Base-by-base conservation (phyloP, 768 basidiomycete species). In the Sporobolomyces phaffii region DNA sequence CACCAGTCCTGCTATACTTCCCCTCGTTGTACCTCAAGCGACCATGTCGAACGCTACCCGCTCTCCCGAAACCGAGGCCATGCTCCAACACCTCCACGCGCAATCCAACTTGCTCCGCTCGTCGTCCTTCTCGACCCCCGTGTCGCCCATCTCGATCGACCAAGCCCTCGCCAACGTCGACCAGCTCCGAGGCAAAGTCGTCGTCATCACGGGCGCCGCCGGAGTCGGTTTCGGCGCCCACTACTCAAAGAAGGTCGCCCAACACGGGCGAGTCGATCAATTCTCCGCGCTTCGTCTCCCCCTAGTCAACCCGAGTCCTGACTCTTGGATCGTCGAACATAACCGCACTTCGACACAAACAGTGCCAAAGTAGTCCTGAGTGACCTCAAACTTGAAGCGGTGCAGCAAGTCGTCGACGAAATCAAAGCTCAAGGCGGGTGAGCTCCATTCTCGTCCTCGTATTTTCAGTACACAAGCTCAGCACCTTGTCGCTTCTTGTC, bases 301-400 rank as follows among this genome's bases (percentile, higher is more conserved):
- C 22, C 24, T 28, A 15, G 17, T 38, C n/a, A n/a, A n/a, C n/a
- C n/a, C n/a, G n/a, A n/a, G n/a, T n/a, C n/a, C n/a, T n/a, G n/a
- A n/a, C n/a, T n/a, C n/a, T n/a, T n/a, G n/a, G n/a, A n/a, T n/a
- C n/a, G n/a, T n/a, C n/a, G n/a, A n/a, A n/a, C n/a, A n/a, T n/a
- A n/a, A n/a, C n/a, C n/a, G n/a, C n/a, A 10, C 18, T n/a, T 38
- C 6, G 5, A 34, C 22, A 13, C n/a, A 26, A 20, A 5, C 45
- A 68, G 67, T 0, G 69, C 69, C 11, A 70, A 70, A 33, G 49
- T 70, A n/a, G 64, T 65, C 1, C 14, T 62, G 34, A 54, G 50
- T 31, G 69, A 65, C 22, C 5, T 65, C 2, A 33, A 33, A 10
- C 24, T 51, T 10, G 49, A 48, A 18, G 33, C 9, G 10, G 64